phyloP scores from a whole-genome alignment of 1,284 basidiomycete genomes.

The Papiliotrema nemorosa region DNA sequence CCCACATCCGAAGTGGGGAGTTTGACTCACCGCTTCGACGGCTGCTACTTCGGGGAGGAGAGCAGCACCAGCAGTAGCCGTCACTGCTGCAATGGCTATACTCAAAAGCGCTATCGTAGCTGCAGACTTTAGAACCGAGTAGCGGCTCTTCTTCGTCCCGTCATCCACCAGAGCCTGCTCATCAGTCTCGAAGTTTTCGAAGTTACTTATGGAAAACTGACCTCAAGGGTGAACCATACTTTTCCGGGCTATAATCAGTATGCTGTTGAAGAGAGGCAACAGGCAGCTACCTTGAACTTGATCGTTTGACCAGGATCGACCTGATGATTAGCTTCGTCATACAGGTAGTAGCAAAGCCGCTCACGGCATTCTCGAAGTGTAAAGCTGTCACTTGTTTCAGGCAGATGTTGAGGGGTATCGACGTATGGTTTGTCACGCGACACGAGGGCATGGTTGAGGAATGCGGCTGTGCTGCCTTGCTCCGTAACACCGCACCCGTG shows the following conservation, averaged over 20 bases:
- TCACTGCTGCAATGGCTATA: constrained; percentile 34
- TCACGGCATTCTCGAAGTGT: constrained; percentile 40
- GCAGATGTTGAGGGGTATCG: constrained; percentile 37
- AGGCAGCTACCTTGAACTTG: constrained; percentile 31
- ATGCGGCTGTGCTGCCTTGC: neutral
- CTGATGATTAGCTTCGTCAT: constrained; percentile 4
- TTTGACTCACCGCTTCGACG: constrained; percentile 20
- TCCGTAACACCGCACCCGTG: too few species aligned
- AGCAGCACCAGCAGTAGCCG: constrained; percentile 39
- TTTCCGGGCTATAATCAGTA: constrained; percentile 30
- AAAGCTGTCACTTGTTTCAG: constrained; percentile 44
- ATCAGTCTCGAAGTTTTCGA: neutral
- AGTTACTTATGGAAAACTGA: constrained; percentile 4
- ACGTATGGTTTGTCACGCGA: constrained; percentile 37
- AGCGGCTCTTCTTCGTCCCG: constrained; percentile 32
- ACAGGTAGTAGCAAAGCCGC: neutral
- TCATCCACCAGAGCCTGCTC: constrained; percentile 33
- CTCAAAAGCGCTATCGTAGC: constrained; percentile 42
- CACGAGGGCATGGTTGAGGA: constrained; percentile 37
- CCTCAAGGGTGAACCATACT: constrained; percentile 45
- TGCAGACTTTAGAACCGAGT: constrained; percentile 40
- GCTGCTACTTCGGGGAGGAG: constrained; percentile 32
- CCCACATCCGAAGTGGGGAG: neutral
- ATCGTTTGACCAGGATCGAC: constrained; percentile 39
- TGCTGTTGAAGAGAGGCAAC: neutral